phyloP scores from a whole-genome alignment of 2,329 filamentous ascomycete genomes.

The Aspergillus awamori region DNA sequence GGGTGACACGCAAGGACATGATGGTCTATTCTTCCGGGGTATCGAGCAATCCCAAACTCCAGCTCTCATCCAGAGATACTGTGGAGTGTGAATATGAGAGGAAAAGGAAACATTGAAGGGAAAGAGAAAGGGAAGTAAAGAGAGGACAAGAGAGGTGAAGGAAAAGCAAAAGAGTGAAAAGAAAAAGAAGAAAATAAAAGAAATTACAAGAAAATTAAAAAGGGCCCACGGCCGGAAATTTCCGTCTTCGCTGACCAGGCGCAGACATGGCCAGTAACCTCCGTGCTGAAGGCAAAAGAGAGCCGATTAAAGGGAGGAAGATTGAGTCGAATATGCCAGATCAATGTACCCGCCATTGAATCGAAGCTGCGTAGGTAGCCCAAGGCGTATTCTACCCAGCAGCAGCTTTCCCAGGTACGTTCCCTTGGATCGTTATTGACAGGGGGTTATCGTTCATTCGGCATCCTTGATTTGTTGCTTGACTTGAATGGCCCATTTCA shows the following conservation, averaged over 20 bases:
- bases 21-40: conserved; percentile 27
- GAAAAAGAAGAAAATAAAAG: neutral
- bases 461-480: conserved; percentile 37
- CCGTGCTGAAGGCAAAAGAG: neutral
- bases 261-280: neutral
- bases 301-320: neutral
- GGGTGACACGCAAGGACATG: conserved; percentile 15
- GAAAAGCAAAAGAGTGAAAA: neutral
- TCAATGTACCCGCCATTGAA: conserved; percentile 7
- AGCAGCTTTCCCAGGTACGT: neutral
- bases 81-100: conserved; percentile 12
- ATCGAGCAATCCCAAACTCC: conserved; percentile 31
- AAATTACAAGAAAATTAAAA: conserved; percentile 7
- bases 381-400: neutral
- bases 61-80: conserved; percentile 15
- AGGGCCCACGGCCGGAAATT: neutral
- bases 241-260: neutral
- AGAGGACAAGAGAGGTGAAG: neutral
- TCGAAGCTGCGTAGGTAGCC: neutral
- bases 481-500: conserved; percentile 54
- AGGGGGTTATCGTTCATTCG: conserved; percentile 20
- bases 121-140: conserved; percentile 5
- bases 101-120: conserved; percentile 11
- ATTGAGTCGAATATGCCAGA: neutral
- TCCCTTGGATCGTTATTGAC: conserved; percentile 1